Base-by-base conservation (phyloP, 179 eudicot genomes). In the Spinacia oleracea region DNA sequence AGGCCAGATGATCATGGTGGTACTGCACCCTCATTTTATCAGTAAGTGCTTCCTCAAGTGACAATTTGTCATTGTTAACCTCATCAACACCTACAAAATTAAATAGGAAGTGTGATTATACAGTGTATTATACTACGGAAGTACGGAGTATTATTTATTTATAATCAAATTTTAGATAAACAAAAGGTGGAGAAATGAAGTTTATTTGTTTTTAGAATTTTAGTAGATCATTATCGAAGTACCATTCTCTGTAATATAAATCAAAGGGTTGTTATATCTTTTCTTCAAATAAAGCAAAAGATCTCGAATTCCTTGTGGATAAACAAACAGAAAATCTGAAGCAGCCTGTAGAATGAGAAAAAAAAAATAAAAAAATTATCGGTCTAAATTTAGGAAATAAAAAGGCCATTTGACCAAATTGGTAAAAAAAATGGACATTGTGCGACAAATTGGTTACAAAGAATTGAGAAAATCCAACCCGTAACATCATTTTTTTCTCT, bases 201-300 rank as follows among this genome's bases (percentile, higher is more conserved):
- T 38, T 40, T 34, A 12, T 20, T 67, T 5, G 16, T 35, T 14
- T 34, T 40, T 31, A 50, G 0, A n/a, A 40, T 34, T 72, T 2
- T 46, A 53, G 58, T 20, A 4, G n/a, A n/a, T n/a, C n/a, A n/a
- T n/a, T n/a, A 6, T 53, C 6, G 4, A 21, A 78, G 68, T 75
- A 86, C 90, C 92, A 68, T 84, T 87, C 73, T 89, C 92, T 3
- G 89, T 87, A 48, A 89, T 86, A 71, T 81, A 87, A 72, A 89
- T 83, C 76, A 76, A 40, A 10, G 92, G 90, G 75, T 81, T 83
- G 40, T 79, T 81, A 80, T 89, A 89, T 29, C 78, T 86, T 25
- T 45, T 38, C 81, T 87, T 87, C 16, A 81, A 60, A 73, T 83
- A 78, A 34, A 78, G 53, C 18, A 89, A 69, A 55, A 89, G 82